phyloP scores from a whole-genome alignment of 371 early-diverging fungal genomes.

The Rhizopus stolonifer region DNA sequence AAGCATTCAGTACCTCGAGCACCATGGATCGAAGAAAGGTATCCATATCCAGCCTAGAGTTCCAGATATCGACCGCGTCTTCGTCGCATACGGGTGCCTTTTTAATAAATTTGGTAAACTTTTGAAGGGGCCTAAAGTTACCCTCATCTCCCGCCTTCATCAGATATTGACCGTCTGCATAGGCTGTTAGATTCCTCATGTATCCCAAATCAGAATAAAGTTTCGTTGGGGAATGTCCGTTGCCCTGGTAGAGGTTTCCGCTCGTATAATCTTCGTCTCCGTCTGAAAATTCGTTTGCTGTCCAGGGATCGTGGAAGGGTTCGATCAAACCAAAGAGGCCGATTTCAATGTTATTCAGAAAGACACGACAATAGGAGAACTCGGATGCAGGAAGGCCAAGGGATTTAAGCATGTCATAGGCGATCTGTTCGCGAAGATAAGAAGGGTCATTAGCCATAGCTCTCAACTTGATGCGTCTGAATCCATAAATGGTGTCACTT shows the following conservation, averaged over 20 bases:
- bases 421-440: slow-evolving; percentile 42
- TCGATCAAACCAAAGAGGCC: slow-evolving; percentile 42
- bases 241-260: slow-evolving; percentile 35
- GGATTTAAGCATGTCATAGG: slow-evolving; percentile 40
- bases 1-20: slow-evolving; percentile 33
- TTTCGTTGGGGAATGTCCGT: neutral
- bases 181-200: slow-evolving; percentile 11
- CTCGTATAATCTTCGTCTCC: slow-evolving; percentile 26
- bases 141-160: slow-evolving; percentile 24
- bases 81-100: slow-evolving; percentile 6
- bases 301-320: slow-evolving; percentile 37
- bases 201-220: slow-evolving; percentile 24
- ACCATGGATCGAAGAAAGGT: slow-evolving; percentile 26
- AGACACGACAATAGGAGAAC: slow-evolving; percentile 32
- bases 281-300: slow-evolving; percentile 26
- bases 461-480: slow-evolving; percentile 50
- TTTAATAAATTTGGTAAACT: slow-evolving; percentile 29
- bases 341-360: slow-evolving; percentile 27
- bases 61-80: slow-evolving; percentile 23
- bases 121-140: slow-evolving; percentile 14
- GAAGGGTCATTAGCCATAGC: slow-evolving; percentile 45
- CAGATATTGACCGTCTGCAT: slow-evolving; percentile 26
- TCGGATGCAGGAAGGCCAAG: slow-evolving; percentile 45
- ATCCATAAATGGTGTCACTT: slow-evolving; percentile 29
- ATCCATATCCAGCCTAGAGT: slow-evolving; percentile 16